These are phyloP conservation scores for Chlorella ohadii DNA, from an alignment of 139 green algal genomes.

Conservation along the genomic window DNA sequence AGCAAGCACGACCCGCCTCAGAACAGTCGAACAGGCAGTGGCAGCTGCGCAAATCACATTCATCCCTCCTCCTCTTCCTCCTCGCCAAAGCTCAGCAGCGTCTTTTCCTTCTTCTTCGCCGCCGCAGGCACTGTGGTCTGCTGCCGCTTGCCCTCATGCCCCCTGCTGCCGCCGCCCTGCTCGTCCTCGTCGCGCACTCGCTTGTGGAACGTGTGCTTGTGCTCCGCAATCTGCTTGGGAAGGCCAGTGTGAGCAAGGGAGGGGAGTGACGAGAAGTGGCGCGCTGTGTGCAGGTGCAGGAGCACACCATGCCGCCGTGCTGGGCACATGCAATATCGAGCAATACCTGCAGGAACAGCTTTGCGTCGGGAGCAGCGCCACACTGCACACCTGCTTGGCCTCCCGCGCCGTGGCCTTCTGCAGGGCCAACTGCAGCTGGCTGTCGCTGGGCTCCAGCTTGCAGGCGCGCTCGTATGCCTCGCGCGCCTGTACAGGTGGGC, in stretches of 20 bases:
- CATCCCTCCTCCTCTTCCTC: slow-evolving; percentile 1
- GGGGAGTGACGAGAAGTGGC: no score
- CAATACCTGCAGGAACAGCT: neutral
- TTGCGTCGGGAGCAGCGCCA: no score
- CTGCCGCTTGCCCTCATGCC: neutral
- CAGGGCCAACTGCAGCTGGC: slow-evolving; percentile 49
- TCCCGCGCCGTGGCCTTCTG: slow-evolving; percentile 52
- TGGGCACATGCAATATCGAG: neutral
- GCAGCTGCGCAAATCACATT: no score
- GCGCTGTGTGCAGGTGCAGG: no score
- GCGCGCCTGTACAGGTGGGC: slow-evolving; percentile 44
- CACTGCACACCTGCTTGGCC: slow-evolving; percentile 32
- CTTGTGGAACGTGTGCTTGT: slow-evolving; percentile 52
- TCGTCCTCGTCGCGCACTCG: slow-evolving; percentile 2
- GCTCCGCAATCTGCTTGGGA: slow-evolving; percentile 1
- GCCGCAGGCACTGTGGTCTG: neutral
- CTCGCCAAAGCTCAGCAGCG: slow-evolving; percentile 20
- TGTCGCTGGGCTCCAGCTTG: slow-evolving; percentile 77
- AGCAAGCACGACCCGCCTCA: no score
- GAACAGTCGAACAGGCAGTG: no score
- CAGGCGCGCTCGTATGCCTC: slow-evolving; percentile 74
- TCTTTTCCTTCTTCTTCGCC: slow-evolving; percentile 8
- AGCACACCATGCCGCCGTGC: no score
- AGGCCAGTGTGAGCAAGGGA: no score
- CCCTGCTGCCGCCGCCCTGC: neutral